Evolutionary conservation across 768 basidiomycete species (phyloP), one percentile per base, ranked within the genome.

Genomic region (Suillus discolor): DNA sequence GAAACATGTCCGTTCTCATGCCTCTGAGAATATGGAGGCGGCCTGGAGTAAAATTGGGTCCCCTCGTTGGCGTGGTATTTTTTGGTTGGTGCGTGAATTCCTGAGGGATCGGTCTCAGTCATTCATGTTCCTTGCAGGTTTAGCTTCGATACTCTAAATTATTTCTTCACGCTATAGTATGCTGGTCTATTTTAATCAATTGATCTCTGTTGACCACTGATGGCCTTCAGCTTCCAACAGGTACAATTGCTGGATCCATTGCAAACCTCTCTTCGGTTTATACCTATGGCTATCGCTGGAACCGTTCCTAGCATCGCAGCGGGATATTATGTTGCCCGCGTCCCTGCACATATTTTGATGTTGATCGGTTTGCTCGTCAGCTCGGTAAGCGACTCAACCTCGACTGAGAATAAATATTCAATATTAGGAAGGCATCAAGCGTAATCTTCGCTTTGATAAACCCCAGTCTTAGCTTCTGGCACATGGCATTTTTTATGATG

Each of bases 211-310:
- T 60, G 45, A 36, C 41, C 16, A 18, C 53, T 31, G 18, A 54
- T 11, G 18, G 16, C 31, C 28, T 54, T 11, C 64, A 75, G 75
- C 70, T 79, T 70, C 63, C 78, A 79, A 63, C 73, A 78, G 65
- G 73, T 79, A 16, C 68, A 69, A 15, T 68, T 66, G 6, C 68
- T 78, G 6, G 60, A 62, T 45, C 74, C 79, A n/a, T 57, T 78
- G 31, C 67, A 75, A 57, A 78, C 79, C 8, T 73, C 78, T 20
- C 70, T 79, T 15, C 70, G 74, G 11, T 71, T 77, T 51, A 68
- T 79, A 12, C 78, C 79, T 12, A 77, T 78, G 73, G 76, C 74
- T 28, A 65, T 78, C 25, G 70, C 76, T 41, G 76, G 76, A 18
- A 57, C 72, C n/a, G 36, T 65, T 31, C 66, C 69, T 62, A 72